Evolutionary conservation across 2,329 filamentous ascomycete species (phyloP).

Genomic region (Chrysoporthe austroafricana): DNA sequence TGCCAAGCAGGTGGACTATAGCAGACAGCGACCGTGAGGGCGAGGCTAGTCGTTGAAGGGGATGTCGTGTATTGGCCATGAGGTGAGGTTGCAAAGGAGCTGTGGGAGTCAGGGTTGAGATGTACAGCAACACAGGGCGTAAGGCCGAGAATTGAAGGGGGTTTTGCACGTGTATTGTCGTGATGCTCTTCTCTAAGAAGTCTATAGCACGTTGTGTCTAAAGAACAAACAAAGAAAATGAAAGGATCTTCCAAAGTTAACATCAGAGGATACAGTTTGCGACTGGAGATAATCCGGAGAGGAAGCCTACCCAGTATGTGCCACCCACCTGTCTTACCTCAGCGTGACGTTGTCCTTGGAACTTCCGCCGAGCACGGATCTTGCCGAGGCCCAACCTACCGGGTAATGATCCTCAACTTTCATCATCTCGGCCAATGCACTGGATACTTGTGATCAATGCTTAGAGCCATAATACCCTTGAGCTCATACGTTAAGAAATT

Average conservation of each 20-base stretch:
- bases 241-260: background rate
- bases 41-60: conserved; percentile 67
- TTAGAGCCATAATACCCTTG: too few relatives aligned
- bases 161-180: background rate
- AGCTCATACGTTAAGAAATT: too few relatives aligned
- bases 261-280: background rate
- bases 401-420: background rate
- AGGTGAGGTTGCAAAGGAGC: background rate
- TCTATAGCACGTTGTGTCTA: background rate
- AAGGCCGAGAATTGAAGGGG: background rate
- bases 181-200: background rate
- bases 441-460: too few relatives aligned
- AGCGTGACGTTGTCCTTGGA: conserved; percentile 21
- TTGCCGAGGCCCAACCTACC: background rate
- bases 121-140: background rate
- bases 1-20: conserved; percentile 60
- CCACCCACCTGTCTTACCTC: conserved; percentile 23
- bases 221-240: background rate
- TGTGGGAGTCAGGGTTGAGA: background rate
- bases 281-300: conserved; percentile 1
- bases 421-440: too few relatives aligned
- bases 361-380: background rate
- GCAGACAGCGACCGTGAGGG: conserved; percentile 68
- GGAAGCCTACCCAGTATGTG: background rate
- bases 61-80: conserved; percentile 54